Evolutionary conservation across 441 rosid species (phyloP), one percentile per base, ranked within the genome.

Genomic region (Gossypium armourianum): DNA sequence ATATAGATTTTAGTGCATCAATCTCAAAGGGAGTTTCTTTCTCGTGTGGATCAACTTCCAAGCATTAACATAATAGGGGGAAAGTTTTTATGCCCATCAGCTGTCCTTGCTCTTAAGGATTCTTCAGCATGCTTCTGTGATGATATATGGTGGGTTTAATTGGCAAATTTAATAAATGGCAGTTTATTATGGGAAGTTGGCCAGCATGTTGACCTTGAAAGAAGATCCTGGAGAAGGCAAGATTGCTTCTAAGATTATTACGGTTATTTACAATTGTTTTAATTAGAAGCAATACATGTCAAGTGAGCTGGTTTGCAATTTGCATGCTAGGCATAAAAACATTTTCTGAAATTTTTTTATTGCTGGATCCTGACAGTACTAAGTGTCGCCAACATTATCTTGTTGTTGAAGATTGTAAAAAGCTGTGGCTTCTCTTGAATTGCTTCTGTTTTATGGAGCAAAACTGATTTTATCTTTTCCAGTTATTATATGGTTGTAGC

Each of bases 361-460:
- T 64, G 63, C 60, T 26, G 40, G 40, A 56, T 45, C 61, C 15
- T 70, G 78, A 63, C 12, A 47, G 10, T 59, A n/a, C 3, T 8
- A 19, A 17, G 40, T n/a, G 17, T 28, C 4, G 24, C 12, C 17
- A 24, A 54, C 72, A 8, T 36, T 36, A 16, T 28, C 53, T 58
- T 43, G 12, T 58, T 58, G 57, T 40, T 70, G 57, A 26, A 58
- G 23, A 43, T 4, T 70, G 55, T 23, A 24, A 21, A 45, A 59
- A 56, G 32, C 13, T 69, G 58, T 15, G 13, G 3, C 32, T 47
- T 20, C 20, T 26, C 50, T 40, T 32, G 17, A 40, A 16, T 26
- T 17, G n/a, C 26, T 17, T 15, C 21, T 40, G 69, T 45, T 20
- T 17, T 49, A 13, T 2, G 43, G 62, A 8, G 57, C 45, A 59